Evolutionary conservation across 1,139 yeast genomes (phyloP), one percentile per base, ranked within the genome.

Genomic region (Entelexis sorbosivorans): DNA sequence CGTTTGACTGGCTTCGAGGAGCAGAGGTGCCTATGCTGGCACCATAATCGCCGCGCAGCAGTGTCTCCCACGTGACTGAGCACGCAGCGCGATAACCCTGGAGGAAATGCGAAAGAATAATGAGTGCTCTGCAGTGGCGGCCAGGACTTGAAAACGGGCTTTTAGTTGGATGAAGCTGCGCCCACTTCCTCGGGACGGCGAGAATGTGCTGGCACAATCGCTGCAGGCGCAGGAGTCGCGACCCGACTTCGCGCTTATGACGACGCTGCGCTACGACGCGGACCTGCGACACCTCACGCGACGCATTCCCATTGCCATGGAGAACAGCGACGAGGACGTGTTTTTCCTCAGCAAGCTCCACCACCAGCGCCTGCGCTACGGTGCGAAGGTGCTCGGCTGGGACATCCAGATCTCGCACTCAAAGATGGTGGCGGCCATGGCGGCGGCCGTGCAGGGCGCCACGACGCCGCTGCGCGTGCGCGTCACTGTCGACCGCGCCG

Each of bases 271-370:
- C 33, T 59, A 58, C 49, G 61, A 59, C 38, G 57, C 58, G 8
- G 38, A 51, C 22, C 53, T 59, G 33, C 47, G 49, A 38, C 59
- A 55, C 34, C 52, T 58, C 39, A 59, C 62, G 16, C 55, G 62
- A n/a, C 56, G 61, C 17, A 53, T 59, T 17, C 62, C 62, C 29
- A 59, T 59, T 11, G 61, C 61, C 36, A 53, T 58, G 55, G 60
- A 57, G 44, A 52, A 56, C 48, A 56, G 60, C 44, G 53, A 50
- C 40, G 60, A 60, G 19, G 62, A 57, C 43, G 56, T 60, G 52
- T 73, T 64, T 65, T 80, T 83, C 58, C 69, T 86, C 33, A 68
- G 85, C 28, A 72, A 74, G 19, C 79, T 79, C 56, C 96, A 88
- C 64, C 69, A 73, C 42, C 72, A 74, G 48, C 70, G 96, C 46